These are phyloP conservation scores for Phoenix dactylifera DNA, from an alignment of 176 grass and related monocot genomes.

Conservation along the genomic window DNA sequence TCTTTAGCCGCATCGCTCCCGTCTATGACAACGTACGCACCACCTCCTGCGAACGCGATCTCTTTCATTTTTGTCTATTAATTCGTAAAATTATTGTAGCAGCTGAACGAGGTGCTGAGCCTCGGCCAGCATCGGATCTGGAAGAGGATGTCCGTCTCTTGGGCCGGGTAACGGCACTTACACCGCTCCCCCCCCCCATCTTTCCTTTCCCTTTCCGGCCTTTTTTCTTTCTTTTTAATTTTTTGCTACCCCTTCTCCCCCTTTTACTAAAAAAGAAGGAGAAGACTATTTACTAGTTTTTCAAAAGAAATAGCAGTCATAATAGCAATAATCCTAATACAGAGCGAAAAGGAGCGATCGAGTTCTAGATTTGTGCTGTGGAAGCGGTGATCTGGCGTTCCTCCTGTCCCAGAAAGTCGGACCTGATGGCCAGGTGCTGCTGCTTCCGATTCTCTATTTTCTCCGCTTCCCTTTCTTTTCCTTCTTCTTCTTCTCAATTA, in stretches of 20 bases:
- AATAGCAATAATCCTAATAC: too few species aligned
- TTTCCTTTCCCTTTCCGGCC: background rate
- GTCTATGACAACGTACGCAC: conserved; percentile 68
- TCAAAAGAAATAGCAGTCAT: too few species aligned
- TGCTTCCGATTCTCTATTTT: background rate
- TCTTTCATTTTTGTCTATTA: background rate
- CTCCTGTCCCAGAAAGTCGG: conserved; percentile 76
- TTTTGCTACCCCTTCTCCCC: too few species aligned
- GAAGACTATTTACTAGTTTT: too few species aligned
- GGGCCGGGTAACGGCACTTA: conserved; percentile 40
- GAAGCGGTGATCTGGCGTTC: conserved; percentile 79
- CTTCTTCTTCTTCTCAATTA: too few species aligned
- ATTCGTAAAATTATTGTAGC: background rate
- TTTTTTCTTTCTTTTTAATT: too few species aligned
- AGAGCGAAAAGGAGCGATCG: conserved; percentile 70
- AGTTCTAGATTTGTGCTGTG: conserved; percentile 93
- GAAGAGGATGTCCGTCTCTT: conserved; percentile 94
- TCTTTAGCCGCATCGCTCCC: conserved; percentile 75
- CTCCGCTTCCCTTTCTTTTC: background rate
- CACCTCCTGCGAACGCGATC: too few species aligned
- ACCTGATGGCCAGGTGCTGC: conserved; percentile 61
- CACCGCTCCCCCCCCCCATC: background rate
- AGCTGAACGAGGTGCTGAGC: conserved; percentile 85
- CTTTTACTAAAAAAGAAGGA: too few species aligned
- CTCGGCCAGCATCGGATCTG: conserved; percentile 72